A percentile compares a stretch with the other conserved stretches of the same genome.
These are phyloP conservation scores for Rhodofomes roseus DNA, from an alignment of 1,284 basidiomycete species.

Conservation along the genomic window DNA sequence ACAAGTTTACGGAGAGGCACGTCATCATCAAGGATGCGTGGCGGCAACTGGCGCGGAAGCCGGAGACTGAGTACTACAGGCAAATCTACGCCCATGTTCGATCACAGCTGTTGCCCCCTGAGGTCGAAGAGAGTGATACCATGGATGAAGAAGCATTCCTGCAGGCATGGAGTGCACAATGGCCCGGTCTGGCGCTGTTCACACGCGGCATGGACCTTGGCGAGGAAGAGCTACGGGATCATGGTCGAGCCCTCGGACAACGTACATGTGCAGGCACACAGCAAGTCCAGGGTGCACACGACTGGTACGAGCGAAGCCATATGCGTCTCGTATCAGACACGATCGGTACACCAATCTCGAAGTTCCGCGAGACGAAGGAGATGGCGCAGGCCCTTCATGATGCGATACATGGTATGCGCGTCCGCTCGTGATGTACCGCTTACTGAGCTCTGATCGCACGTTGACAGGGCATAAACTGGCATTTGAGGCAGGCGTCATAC, in stretches of 20 bases:
- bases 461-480: not conserved
- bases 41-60: constrained; percentile 6
- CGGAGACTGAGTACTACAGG: constrained; percentile 5
- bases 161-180: not conserved
- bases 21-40: constrained; percentile 16
- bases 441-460: too few relatives aligned
- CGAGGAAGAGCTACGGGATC: not conserved
- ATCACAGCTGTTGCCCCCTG: not conserved
- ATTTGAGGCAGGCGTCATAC: constrained; percentile 7
- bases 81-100: not conserved
- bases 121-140: too few relatives aligned
- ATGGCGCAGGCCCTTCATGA: constrained; percentile 9
- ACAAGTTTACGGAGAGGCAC: not conserved
- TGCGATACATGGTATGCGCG: constrained; percentile 10
- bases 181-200: not conserved
- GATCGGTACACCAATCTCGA: constrained; percentile 9
- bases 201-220: not conserved
- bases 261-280: not conserved
- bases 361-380: constrained; percentile 12
- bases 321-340: constrained; percentile 12
- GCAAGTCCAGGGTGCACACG: not conserved
- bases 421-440: too few relatives aligned
- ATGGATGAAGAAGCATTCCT: not conserved
- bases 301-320: constrained; percentile 11
- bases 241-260: not conserved